Percentiles rank a stretch among this genome's conserved stretches.
Evolutionary conservation across 1,284 basidiomycete genomes (phyloP).

Genomic region (Wallemia mellicola): DNA sequence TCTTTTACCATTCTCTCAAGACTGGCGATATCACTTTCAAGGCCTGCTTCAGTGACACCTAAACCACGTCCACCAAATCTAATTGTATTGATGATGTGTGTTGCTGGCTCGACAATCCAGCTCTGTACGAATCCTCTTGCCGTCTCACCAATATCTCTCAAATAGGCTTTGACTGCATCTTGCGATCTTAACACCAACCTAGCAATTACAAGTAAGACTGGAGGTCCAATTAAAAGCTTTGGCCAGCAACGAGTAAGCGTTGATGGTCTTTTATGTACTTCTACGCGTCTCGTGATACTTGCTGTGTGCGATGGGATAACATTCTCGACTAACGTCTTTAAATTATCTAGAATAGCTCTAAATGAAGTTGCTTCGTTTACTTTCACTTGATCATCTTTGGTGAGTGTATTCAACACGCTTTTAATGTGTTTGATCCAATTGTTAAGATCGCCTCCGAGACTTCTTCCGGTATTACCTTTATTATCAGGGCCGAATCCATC

Average conservation of each 20-base stretch:
- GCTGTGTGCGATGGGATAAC: background rate
- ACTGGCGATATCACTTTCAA: background rate
- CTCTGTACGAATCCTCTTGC: background rate
- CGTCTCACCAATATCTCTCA: background rate
- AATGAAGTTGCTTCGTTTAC: background rate
- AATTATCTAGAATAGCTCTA: background rate
- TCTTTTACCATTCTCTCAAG: slow-evolving; percentile 75
- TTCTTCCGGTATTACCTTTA: background rate
- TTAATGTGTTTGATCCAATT: background rate
- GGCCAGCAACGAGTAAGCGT: background rate
- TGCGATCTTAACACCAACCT: background rate
- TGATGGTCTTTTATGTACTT: background rate
- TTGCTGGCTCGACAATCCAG: background rate
- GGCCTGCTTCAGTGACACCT: background rate
- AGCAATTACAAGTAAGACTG: background rate
- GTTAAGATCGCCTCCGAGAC: background rate
- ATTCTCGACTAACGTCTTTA: background rate
- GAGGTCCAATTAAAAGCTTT: background rate
- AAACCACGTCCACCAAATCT: background rate
- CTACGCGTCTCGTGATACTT: background rate
- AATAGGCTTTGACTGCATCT: background rate
- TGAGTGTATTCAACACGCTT: background rate
- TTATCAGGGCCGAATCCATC: background rate
- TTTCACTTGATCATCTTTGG: background rate
- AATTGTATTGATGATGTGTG: background rate